Percentiles rank a stretch among this genome's conserved stretches.
Conservation (phyloP, 2,329 filamentous ascomycete genomes). For the Chaetomiaceae sp. region DNA sequence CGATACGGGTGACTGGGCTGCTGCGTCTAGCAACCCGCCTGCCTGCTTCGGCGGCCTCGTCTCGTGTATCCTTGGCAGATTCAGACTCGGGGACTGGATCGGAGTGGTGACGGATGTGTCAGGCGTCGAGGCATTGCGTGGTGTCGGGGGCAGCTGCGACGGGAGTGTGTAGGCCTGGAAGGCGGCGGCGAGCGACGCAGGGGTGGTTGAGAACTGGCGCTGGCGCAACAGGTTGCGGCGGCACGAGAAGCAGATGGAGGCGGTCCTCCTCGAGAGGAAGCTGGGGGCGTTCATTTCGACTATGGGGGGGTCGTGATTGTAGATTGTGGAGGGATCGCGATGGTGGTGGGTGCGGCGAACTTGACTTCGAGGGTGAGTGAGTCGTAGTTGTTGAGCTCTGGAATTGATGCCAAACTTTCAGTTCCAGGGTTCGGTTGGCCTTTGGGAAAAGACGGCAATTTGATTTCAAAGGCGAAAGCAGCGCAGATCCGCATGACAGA, state of each 20-base stretch:
- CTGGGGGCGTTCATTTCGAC: conserved; percentile 40
- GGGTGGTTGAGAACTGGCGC: conserved; percentile 40
- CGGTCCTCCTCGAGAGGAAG: conserved; percentile 32
- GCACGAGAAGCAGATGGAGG: conserved; percentile 38
- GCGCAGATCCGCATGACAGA: conserved; percentile 21
- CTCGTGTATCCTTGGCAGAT: conserved; percentile 48
- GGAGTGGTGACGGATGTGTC: conserved; percentile 46
- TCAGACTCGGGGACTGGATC: conserved; percentile 31
- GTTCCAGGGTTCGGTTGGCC: too few species aligned
- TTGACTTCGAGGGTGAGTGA: not conserved
- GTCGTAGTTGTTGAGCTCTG: not conserved
- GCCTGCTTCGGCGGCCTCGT: conserved; percentile 41
- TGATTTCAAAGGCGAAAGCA: conserved; percentile 10
- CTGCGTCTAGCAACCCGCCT: not conserved
- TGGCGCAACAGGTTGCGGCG: conserved; percentile 36
- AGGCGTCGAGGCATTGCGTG: conserved; percentile 40
- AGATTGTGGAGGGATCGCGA: not conserved
- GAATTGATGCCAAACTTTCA: too few species aligned
- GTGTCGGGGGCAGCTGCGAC: conserved; percentile 36
- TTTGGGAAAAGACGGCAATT: not conserved
- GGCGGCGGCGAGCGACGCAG: conserved; percentile 28
- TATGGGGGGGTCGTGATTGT: not conserved
- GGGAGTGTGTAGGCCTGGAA: conserved; percentile 52
- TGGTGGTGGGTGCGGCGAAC: not conserved
- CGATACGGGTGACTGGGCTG: conserved; percentile 36